Conservation (phyloP, 2,329 filamentous ascomycete genomes). For the Fusarium sp. region DNA sequence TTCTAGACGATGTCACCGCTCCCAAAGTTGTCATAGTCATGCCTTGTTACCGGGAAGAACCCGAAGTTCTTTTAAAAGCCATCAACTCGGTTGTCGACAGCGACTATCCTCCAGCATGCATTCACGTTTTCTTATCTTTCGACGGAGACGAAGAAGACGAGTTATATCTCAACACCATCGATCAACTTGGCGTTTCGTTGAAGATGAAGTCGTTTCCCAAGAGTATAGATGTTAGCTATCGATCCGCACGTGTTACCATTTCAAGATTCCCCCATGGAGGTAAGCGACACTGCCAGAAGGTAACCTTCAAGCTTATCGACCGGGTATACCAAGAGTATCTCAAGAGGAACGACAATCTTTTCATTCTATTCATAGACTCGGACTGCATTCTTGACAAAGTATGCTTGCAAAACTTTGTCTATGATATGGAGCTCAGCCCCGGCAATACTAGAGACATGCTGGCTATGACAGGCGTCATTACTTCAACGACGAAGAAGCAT, state of each 20-base stretch:
- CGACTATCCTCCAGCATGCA: constrained; percentile 91
- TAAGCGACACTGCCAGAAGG: constrained; percentile 93
- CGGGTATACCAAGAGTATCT: constrained; percentile 91
- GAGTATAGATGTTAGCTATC: constrained; percentile 91
- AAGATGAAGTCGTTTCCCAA: constrained; percentile 83
- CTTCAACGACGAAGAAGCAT: constrained; percentile 89
- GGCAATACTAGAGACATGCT: constrained; percentile 93
- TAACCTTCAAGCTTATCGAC: constrained; percentile 93
- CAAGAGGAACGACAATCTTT: constrained; percentile 88
- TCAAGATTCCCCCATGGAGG: constrained; percentile 94
- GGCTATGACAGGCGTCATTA: constrained; percentile 98
- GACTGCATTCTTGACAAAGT: constrained; percentile 93
- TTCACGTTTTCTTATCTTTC: constrained; percentile 95
- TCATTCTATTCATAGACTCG: constrained; percentile 96
- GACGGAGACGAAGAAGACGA: constrained; percentile 92
- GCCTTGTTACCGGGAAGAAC: constrained; percentile 95
- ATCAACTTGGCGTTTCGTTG: constrained; percentile 84
- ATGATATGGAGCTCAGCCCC: constrained; percentile 97
- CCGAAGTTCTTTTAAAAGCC: constrained; percentile 84
- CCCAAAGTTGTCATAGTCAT: constrained; percentile 97
- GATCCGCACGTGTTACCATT: constrained; percentile 85
- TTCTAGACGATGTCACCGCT: constrained; percentile 85
- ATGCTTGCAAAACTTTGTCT: constrained; percentile 97
- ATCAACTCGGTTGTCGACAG: constrained; percentile 93
- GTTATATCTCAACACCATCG: constrained; percentile 86